Evolutionary conservation across 306 rosid species (phyloP).

Genomic region (Pterocarpus santalinus): DNA sequence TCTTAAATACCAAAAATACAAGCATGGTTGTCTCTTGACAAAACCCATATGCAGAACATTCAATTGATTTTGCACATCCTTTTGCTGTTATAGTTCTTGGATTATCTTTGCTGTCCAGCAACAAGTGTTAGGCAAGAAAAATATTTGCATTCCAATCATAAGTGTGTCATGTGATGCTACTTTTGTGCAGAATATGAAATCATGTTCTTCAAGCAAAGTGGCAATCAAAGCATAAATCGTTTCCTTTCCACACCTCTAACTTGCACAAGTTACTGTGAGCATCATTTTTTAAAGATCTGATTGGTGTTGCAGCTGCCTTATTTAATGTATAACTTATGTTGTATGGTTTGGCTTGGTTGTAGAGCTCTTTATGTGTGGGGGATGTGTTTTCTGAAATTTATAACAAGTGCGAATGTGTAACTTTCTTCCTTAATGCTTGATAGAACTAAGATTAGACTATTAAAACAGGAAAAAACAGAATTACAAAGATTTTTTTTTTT

Average conservation of each 20-base stretch:
- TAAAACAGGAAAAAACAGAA: background rate
- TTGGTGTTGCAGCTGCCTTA: background rate
- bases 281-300: background rate
- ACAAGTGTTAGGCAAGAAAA: background rate
- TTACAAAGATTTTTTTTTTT: background rate
- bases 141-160: background rate
- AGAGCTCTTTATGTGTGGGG: too few species aligned
- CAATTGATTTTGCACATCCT: too few species aligned
- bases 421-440: background rate
- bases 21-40: background rate
- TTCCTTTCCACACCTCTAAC: background rate
- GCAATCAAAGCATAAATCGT: background rate
- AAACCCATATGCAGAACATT: background rate
- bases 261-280: background rate
- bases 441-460: background rate
- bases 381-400: background rate
- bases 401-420: background rate
- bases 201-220: background rate
- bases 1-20: background rate
- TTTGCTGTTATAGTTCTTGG: background rate
- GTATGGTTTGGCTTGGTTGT: background rate
- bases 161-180: background rate
- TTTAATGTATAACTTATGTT: background rate
- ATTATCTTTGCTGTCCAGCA: background rate
- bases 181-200: slow-evolving; percentile 4